Evolutionary conservation across 2,329 filamentous ascomycete genomes (phyloP), one percentile per base, ranked within the genome.

Genomic region (Botrytis hyacinthi): DNA sequence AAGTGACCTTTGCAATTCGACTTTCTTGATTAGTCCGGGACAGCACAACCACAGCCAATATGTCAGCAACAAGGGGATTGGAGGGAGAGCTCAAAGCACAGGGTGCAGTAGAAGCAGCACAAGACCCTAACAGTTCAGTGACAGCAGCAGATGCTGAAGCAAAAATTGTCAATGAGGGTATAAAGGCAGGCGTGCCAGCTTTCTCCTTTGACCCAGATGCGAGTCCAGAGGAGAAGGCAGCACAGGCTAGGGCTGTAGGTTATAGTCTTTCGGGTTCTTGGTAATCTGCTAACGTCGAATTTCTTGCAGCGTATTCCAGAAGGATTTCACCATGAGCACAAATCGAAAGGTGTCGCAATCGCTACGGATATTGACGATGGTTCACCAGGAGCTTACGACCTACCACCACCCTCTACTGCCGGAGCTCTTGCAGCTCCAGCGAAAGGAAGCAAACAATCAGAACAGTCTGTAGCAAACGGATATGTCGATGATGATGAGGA

Each of bases 161-260:
- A 77, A 88, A 89, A 78, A 87, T 98, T 67, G 87, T 97, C 40
- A 86, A 93, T 71, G 91, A 97, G 82, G 93, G 93, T 77, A 89
- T 87, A 80, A 91, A 92, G 79, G 93, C 92, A 20, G 96, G 96
- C 60, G 89, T 92, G 37, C 85, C 91, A 44, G 95, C 94, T 76
- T 96, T 93, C 81, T 89, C 91, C 75, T 99, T 98, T 84, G 88
- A 99, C 81, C 94, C 96, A 0, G 84, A 97, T 85, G 95, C 94
- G 60, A 91, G 87, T 61, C 87, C 92, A 0, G 93, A 94, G 81
- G 87, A 97, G 82, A 99, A 99, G 85, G 91, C 88, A 75, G 91
- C 91, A 46, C 93, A 95, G 81, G 91, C 92, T 35, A 86, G 88
- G 86, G 88, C 91, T 80, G 94, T 97, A 87, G 79, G 91, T 86